Percentiles rank a stretch among this genome's conserved stretches.
Evolutionary conservation across 169 alveolate genomes (phyloP).

Genomic region (Ophryocystis elektroscirrha): DNA sequence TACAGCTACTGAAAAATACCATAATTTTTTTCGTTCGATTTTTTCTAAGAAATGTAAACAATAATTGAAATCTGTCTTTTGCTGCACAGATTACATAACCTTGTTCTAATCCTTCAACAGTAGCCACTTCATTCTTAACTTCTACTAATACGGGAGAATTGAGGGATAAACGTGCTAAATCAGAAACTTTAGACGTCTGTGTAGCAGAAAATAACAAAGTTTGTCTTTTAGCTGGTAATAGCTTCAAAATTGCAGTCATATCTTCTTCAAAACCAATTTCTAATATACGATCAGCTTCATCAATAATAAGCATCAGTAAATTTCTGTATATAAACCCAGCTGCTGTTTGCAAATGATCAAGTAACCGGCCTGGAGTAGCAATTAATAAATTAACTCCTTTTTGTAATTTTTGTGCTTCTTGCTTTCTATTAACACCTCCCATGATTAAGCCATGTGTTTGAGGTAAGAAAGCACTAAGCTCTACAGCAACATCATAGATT

Average conservation of each 20-base stretch:
- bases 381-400: slow-evolving; percentile 82
- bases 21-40: slow-evolving; percentile 32
- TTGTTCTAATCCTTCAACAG: slow-evolving; percentile 82
- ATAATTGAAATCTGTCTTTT: slow-evolving; percentile 72
- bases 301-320: slow-evolving; percentile 74
- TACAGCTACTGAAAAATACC: slow-evolving; percentile 93
- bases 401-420: slow-evolving; percentile 78
- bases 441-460: slow-evolving; percentile 89
- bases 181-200: slow-evolving; percentile 80
- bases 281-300: slow-evolving; percentile 93
- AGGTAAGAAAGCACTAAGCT: slow-evolving; percentile 61
- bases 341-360: slow-evolving; percentile 93
- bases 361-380: slow-evolving; percentile 95
- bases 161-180: slow-evolving; percentile 74
- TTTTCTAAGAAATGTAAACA: slow-evolving; percentile 82
- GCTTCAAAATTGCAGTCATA: slow-evolving; percentile 77
- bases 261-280: slow-evolving; percentile 98
- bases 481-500: slow-evolving; percentile 82
- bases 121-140: slow-evolving; percentile 52
- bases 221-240: slow-evolving; percentile 82
- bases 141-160: slow-evolving; percentile 77
- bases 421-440: slow-evolving; percentile 89
- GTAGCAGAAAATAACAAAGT: slow-evolving; percentile 96
- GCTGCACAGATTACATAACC: slow-evolving; percentile 88
- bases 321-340: slow-evolving; percentile 79